Conservation (phyloP, 1,139 yeast species). For the Debaryomyces robertsiae region DNA sequence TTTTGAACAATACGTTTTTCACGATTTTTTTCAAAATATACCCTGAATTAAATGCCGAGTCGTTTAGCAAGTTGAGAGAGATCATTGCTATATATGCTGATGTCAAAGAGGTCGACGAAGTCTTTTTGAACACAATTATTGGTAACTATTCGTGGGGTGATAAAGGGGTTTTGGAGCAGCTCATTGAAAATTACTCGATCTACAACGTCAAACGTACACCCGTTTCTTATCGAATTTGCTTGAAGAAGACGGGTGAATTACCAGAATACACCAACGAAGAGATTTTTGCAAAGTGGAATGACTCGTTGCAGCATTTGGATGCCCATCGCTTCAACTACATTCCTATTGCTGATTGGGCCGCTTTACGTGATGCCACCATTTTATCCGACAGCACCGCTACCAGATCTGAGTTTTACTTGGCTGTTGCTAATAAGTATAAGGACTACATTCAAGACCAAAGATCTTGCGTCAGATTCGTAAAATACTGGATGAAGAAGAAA, state of each 20-base stretch:
- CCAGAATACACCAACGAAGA: slow-evolving; percentile 53
- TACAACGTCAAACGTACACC: slow-evolving; percentile 64
- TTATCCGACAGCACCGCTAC: slow-evolving; percentile 44
- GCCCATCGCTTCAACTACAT: slow-evolving; percentile 57
- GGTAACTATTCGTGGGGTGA: slow-evolving; percentile 74
- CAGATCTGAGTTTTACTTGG: slow-evolving; percentile 59
- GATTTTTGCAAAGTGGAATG: slow-evolving; percentile 63
- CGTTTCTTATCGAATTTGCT: slow-evolving; percentile 73
- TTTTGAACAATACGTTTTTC: slow-evolving; percentile 71
- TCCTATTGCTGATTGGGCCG: slow-evolving; percentile 88
- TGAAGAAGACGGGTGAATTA: slow-evolving; percentile 74
- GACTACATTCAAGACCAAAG: slow-evolving; percentile 44
- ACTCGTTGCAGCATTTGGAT: slow-evolving; percentile 56
- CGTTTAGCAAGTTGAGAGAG: slow-evolving; percentile 58
- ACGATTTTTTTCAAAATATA: slow-evolving; percentile 64
- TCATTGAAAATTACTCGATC: slow-evolving; percentile 61
- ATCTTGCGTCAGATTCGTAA: slow-evolving; percentile 35
- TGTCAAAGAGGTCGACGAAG: slow-evolving; percentile 65
- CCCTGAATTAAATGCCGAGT: slow-evolving; percentile 57
- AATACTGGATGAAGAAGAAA: slow-evolving; percentile 35
- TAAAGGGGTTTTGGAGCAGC: slow-evolving; percentile 62
- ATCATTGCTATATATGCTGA: slow-evolving; percentile 60
- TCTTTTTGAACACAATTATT: slow-evolving; percentile 76
- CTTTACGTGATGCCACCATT: slow-evolving; percentile 77
- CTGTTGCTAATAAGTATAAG: slow-evolving; percentile 55